Base-by-base conservation (phyloP, 352 stramenopile genomes). In the Blastocystis hominis region DNA sequence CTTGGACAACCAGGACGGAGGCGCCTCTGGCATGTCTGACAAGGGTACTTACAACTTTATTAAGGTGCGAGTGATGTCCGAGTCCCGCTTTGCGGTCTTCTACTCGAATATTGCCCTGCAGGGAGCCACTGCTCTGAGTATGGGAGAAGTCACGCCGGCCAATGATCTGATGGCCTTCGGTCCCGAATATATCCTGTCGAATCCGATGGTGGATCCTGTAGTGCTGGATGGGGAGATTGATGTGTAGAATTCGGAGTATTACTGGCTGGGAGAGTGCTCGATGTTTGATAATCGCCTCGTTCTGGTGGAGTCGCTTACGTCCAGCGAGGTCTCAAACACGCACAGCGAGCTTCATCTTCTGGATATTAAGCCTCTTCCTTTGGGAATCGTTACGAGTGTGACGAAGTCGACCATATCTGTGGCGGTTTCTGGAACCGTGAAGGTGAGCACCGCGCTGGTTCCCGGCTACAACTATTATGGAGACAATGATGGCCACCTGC, bases 1-100 rank as follows among this genome's bases (percentile, higher is more conserved):
- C 61, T 50, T 87, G 7, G 77, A 87, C n/a, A 78, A 78, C n/a
- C 77, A 87, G 66, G 77, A 87, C 53, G 77, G 77, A 40, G 77
- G 77, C 36, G 77, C 62, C 55, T 78, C 62, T 5, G 77, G 77
- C 20, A 24, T 54, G 53, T 63, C 77, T 2, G 62, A 63, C 7
- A 76, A 24, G n/a, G 77, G 77, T 24, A 20, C 36, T 17, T 87
- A 87, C 66, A 75, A 87, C 47, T 87, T 87, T 47, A 87, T 87
- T 47, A n/a, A 76, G 9, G 7, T 87, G 38, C 62, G 77, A 17
- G 63, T 87, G 3, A 62, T 87, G 66, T 87, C 77, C 4, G 77
- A 87, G 24, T 40, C 56, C 0, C 77, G 77, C 40, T 87, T 87
- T 34, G 77, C 53, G 4, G 56, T 87, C 3, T 87, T 87, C 61